Conservation (phyloP, 208 protist genomes). For the Zelonia costaricensis region DNA sequence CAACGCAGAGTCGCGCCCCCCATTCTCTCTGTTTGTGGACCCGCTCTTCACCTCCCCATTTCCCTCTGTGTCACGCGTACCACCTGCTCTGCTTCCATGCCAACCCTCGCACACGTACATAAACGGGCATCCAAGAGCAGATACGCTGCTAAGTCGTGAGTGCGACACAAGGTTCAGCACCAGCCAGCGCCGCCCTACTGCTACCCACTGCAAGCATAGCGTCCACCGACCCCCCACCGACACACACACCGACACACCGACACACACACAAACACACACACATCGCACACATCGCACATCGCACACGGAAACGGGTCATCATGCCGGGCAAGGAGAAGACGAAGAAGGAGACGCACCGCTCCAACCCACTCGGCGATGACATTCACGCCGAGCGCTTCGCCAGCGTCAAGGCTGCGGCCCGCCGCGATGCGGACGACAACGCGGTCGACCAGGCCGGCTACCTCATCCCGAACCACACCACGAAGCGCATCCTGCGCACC, state of each 20-base stretch:
- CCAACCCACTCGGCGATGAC: slow-evolving; percentile 83
- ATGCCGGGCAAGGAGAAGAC: slow-evolving; percentile 54
- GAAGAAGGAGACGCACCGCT: slow-evolving; percentile 35
- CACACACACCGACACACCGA: background rate
- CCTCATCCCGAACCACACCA: slow-evolving; percentile 72
- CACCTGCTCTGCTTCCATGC: background rate
- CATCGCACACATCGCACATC: no score
- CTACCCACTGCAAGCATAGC: background rate
- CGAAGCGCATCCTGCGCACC: slow-evolving; percentile 76
- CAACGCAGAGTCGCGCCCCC: no score
- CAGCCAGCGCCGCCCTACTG: no score
- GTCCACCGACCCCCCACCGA: background rate
- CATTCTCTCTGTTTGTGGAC: background rate
- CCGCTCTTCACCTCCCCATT: background rate
- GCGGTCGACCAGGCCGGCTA: slow-evolving; percentile 51
- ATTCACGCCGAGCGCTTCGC: slow-evolving; percentile 83
- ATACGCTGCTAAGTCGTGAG: no score
- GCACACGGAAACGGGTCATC: background rate
- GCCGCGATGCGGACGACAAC: slow-evolving; percentile 30
- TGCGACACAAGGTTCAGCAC: no score
- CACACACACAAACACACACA: background rate
- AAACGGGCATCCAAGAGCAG: no score
- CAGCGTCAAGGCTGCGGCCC: slow-evolving; percentile 38
- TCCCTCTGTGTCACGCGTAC: background rate
- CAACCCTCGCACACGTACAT: background rate